Evolutionary conservation across 257 asterid genomes (phyloP).

Genomic region (Solanum tarijense): DNA sequence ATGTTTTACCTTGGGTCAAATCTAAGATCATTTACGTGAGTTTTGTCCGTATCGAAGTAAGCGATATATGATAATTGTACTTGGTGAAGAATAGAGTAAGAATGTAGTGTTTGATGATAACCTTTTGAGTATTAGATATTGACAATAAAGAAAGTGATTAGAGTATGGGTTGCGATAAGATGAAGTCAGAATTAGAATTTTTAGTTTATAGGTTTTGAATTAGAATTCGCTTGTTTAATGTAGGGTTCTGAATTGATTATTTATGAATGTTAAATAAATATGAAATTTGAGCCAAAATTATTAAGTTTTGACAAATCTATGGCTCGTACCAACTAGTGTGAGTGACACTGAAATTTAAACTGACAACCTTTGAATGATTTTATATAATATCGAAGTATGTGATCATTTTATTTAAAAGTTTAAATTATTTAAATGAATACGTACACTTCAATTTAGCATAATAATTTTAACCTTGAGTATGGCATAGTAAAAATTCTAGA

Average conservation of each 20-base stretch:
- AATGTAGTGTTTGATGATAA: not conserved
- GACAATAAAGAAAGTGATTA: not conserved
- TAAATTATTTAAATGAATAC: not conserved
- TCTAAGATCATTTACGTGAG: not conserved
- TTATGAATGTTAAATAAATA: not conserved
- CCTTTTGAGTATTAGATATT: not conserved
- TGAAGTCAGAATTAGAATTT: not conserved
- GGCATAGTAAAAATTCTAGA: not conserved
- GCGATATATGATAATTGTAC: not conserved
- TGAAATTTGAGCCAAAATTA: rapidly evolving
- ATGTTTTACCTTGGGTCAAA: not conserved
- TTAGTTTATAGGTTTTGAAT: not conserved
- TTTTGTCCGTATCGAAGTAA: not conserved
- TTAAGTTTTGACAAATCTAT: no score
- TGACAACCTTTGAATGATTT: no score
- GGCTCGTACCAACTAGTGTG: rapidly evolving
- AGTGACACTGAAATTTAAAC: no score
- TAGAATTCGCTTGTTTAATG: not conserved
- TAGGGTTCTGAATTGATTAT: no score
- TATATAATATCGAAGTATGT: no score
- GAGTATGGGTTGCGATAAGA: not conserved
- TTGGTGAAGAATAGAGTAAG: not conserved
- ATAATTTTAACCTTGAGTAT: not conserved
- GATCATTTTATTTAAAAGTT: not conserved
- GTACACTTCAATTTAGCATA: not conserved